Percentiles rank a stretch among this genome's conserved stretches.
Evolutionary conservation across 441 rosid genomes (phyloP).

Genomic region (Bocquillonia castaneifolia): DNA sequence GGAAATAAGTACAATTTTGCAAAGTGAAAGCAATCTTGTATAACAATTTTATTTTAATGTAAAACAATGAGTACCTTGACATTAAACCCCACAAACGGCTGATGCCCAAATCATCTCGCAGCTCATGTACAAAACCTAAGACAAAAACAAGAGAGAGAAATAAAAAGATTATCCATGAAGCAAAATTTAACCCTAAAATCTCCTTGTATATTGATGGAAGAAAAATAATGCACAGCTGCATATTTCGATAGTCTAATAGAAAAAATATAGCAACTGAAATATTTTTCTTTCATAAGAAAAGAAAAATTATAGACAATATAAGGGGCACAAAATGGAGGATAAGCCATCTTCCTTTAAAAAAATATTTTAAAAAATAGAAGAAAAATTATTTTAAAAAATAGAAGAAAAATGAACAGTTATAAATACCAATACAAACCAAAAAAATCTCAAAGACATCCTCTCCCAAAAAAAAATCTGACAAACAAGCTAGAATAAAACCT

Average conservation of each 20-base stretch:
- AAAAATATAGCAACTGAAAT: not conserved
- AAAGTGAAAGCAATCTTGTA: not conserved
- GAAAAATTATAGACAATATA: not conserved
- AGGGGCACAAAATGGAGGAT: not conserved
- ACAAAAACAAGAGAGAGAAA: not conserved
- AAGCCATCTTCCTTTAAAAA: not conserved
- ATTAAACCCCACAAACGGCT: slow-evolving; percentile 81
- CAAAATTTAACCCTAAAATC: slow-evolving; percentile 5
- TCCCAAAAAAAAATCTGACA: too few species aligned
- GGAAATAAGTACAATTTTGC: not conserved
- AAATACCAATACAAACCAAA: too few species aligned
- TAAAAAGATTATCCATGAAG: not conserved
- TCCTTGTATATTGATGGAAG: not conserved
- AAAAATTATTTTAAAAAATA: not conserved
- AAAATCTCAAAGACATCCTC: too few species aligned
- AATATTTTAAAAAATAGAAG: slow-evolving; percentile 2
- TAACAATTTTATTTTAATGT: not conserved
- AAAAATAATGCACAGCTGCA: not conserved
- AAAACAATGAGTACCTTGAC: slow-evolving; percentile 51
- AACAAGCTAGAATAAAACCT: not conserved
- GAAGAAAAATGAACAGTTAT: not conserved
- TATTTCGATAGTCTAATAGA: not conserved
- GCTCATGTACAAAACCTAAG: slow-evolving; percentile 60
- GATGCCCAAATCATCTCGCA: slow-evolving; percentile 77
- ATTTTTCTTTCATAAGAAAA: not conserved